Evolutionary conservation across 164 flowering plant species (phyloP).

Genomic region (Chloranthus sessilifolius): DNA sequence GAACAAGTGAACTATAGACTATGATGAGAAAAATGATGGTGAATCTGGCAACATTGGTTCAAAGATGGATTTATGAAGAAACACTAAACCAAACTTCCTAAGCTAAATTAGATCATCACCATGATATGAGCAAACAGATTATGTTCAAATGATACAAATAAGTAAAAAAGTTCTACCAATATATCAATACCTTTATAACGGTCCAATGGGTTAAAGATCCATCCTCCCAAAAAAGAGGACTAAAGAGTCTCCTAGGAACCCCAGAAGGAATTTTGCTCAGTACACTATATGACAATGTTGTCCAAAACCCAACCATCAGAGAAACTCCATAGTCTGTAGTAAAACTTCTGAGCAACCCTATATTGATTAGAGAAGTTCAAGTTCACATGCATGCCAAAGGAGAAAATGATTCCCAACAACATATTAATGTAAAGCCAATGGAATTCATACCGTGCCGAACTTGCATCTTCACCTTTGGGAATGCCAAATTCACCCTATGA

Average conservation of each 20-base stretch:
- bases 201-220: conserved; percentile 43
- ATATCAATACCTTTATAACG: conserved; percentile 33
- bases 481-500: conserved; percentile 36
- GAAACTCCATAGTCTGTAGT: conserved; percentile 59
- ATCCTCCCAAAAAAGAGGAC: conserved; percentile 43
- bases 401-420: conserved; percentile 38
- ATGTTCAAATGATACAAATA: too few species aligned
- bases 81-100: too few species aligned
- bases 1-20: too few species aligned
- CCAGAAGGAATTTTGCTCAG: conserved; percentile 40
- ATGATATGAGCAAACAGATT: too few species aligned
- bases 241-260: conserved; percentile 48
- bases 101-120: too few species aligned
- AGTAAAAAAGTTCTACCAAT: too few species aligned
- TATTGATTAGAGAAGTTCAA: background rate
- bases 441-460: conserved; percentile 22
- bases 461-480: conserved; percentile 26
- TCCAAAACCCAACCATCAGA: conserved; percentile 44
- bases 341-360: conserved; percentile 42
- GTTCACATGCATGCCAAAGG: conserved; percentile 31
- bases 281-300: conserved; percentile 39
- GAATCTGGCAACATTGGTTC: too few species aligned
- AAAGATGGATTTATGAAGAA: too few species aligned
- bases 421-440: conserved; percentile 52
- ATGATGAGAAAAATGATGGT: too few species aligned